These are phyloP conservation scores for Entophlyctis luteolus DNA, from an alignment of 192 early-diverging fungal species.

Conservation along the genomic window DNA sequence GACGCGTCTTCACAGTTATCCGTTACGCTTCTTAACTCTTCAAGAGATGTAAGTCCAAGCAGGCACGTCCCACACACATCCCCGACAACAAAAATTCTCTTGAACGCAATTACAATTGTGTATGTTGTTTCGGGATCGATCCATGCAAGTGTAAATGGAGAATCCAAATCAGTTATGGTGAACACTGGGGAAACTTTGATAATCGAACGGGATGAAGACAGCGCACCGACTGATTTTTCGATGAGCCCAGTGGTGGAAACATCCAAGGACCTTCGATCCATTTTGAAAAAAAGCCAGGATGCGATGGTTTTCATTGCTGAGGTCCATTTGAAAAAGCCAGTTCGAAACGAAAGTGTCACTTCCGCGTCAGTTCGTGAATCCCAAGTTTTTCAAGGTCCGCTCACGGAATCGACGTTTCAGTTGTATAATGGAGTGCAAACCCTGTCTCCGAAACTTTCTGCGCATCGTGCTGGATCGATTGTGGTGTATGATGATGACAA, in stretches of 20 bases:
- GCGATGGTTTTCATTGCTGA: constrained; percentile 47
- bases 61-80: constrained; percentile 15
- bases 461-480: constrained; percentile 60
- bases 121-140: constrained; percentile 58
- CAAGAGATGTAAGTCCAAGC: constrained; percentile 1
- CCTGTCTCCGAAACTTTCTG: constrained; percentile 18
- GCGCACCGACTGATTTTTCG: constrained; percentile 49
- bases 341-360: neutral
- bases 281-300: constrained; percentile 33
- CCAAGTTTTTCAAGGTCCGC: neutral
- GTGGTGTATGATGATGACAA: constrained; percentile 64
- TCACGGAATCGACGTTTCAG: constrained; percentile 18
- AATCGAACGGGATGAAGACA: constrained; percentile 55
- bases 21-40: too few relatives aligned
- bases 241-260: constrained; percentile 47
- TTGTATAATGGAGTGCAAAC: constrained; percentile 12
- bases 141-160: constrained; percentile 32
- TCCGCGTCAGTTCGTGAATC: neutral
- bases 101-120: constrained; percentile 52
- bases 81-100: constrained; percentile 47
- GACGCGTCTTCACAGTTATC: too few relatives aligned
- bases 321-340: constrained; percentile 29
- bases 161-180: constrained; percentile 20
- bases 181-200: constrained; percentile 49
- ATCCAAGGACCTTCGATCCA: neutral